Conservation (phyloP, 1,284 basidiomycete species). For the Apiotrichum gracile region DNA sequence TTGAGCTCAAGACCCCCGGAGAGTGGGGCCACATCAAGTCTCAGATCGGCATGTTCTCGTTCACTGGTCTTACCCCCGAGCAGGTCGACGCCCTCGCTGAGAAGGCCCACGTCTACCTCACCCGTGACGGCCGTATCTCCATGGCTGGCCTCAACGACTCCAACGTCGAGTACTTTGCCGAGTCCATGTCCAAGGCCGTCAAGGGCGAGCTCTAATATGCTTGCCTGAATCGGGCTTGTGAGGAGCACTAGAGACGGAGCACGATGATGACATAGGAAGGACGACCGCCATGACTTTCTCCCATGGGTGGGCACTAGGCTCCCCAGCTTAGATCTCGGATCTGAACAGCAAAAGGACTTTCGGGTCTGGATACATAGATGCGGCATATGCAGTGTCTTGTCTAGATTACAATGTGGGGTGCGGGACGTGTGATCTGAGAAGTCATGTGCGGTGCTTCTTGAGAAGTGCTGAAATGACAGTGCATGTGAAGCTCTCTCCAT, state of each 20-base stretch:
- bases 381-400: neutral
- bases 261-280: neutral
- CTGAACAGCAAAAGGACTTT: neutral
- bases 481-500: too few relatives aligned
- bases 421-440: too few relatives aligned
- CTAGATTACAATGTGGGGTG: neutral
- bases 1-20: conserved; percentile 81
- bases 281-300: too few relatives aligned
- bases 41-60: conserved; percentile 75
- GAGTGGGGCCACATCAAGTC: conserved; percentile 94
- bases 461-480: too few relatives aligned
- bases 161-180: conserved; percentile 89
- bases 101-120: conserved; percentile 84
- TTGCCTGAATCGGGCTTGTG: too few relatives aligned
- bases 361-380: neutral
- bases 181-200: conserved; percentile 75
- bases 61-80: conserved; percentile 74
- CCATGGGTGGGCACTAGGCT: too few relatives aligned
- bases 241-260: too few relatives aligned
- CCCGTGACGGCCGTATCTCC: conserved; percentile 70
- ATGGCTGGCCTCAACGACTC: conserved; percentile 89
- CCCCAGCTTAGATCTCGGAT: neutral
- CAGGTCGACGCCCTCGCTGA: conserved; percentile 85
- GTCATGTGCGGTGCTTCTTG: too few relatives aligned
- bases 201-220: conserved; percentile 58